Conservation (phyloP, 352 stramenopile genomes). For the Phytophthora pinifolia region DNA sequence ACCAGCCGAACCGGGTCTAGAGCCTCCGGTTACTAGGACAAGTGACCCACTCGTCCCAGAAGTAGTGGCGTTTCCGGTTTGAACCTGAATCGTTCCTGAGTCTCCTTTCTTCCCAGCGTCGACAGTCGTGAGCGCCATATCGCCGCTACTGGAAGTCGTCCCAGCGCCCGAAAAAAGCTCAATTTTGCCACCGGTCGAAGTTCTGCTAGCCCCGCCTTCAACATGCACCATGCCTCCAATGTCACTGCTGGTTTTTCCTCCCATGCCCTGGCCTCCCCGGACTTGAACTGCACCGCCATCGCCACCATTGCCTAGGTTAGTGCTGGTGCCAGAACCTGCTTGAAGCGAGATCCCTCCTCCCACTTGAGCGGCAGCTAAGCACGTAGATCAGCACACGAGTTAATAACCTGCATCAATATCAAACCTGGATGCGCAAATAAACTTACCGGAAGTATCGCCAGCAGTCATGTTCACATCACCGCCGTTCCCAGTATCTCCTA, state of each 20-base stretch:
- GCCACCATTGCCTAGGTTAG: conserved; percentile 48
- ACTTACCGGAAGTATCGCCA: conserved; percentile 62
- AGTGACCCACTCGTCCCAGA: conserved; percentile 71
- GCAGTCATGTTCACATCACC: conserved; percentile 56
- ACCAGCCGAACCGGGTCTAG: conserved; percentile 70
- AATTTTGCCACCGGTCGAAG: conserved; percentile 62
- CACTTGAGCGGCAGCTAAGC: conserved; percentile 33
- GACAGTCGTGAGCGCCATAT: conserved; percentile 59
- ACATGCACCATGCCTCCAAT: conserved; percentile 58
- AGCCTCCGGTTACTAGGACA: conserved; percentile 71
- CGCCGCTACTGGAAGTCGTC: conserved; percentile 54
- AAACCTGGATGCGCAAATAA: conserved; percentile 1
- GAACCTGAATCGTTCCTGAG: conserved; percentile 71
- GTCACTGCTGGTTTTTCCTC: conserved; percentile 40
- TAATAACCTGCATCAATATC: background rate
- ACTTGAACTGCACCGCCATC: conserved; percentile 60
- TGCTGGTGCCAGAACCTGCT: conserved; percentile 55
- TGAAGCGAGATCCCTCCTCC: conserved; percentile 53
- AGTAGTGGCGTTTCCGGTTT: conserved; percentile 67
- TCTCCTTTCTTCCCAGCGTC: conserved; percentile 79
- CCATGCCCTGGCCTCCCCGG: conserved; percentile 57
- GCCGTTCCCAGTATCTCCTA: conserved; percentile 27
- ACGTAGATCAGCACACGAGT: conserved; percentile 1
- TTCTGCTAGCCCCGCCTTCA: conserved; percentile 52
- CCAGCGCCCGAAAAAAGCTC: conserved; percentile 58